phyloP scores from a whole-genome alignment of 2,329 filamentous ascomycete species.

The Diaporthe sp. region DNA sequence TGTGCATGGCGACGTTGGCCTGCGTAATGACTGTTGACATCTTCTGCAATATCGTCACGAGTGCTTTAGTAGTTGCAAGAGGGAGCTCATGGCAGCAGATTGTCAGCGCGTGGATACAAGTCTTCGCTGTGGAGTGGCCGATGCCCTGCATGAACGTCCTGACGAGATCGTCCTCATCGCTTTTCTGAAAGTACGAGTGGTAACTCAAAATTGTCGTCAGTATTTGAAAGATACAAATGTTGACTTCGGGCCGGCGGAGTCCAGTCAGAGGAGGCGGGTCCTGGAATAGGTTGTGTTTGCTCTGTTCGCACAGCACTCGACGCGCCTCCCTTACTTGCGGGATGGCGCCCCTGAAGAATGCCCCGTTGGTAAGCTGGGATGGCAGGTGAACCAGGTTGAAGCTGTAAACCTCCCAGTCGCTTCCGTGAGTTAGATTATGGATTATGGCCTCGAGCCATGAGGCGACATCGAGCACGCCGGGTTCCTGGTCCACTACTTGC shows the following conservation, averaged over 20 bases:
- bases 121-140: constrained; percentile 87
- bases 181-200: constrained; percentile 84
- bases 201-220: constrained; percentile 92
- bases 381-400: constrained; percentile 89
- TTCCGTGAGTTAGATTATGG: constrained; percentile 78
- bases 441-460: constrained; percentile 84
- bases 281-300: constrained; percentile 81
- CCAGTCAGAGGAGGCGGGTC: constrained; percentile 86
- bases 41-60: constrained; percentile 88
- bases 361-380: constrained; percentile 90
- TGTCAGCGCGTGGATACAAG: constrained; percentile 93
- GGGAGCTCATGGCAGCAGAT: constrained; percentile 97
- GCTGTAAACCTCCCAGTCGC: constrained; percentile 93
- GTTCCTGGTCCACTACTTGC: constrained; percentile 43
- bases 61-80: constrained; percentile 84
- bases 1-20: constrained; percentile 90
- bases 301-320: constrained; percentile 83
- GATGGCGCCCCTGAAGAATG: constrained; percentile 81
- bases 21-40: constrained; percentile 98
- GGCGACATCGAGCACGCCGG: constrained; percentile 68
- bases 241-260: constrained; percentile 88
- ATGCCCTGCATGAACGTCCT: constrained; percentile 89
- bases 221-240: constrained; percentile 87
- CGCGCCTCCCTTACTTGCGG: constrained; percentile 82
- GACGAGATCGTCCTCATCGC: constrained; percentile 90